phyloP scores from a whole-genome alignment of 225 moss, liverwort and hornwort species.

The Antitrichia curtipendula region DNA sequence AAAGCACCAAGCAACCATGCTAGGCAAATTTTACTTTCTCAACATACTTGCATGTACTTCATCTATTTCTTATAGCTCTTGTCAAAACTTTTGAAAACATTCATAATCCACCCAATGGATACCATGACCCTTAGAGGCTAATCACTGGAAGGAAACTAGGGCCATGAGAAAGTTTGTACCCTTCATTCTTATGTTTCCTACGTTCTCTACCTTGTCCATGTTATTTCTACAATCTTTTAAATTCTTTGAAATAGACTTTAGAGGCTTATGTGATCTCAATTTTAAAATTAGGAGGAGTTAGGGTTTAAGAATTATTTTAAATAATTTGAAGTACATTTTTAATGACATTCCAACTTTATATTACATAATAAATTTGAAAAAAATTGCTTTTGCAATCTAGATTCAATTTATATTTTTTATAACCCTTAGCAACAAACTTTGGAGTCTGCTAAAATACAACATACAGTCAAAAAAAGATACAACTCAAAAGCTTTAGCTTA shows the following conservation, averaged over 20 bases:
- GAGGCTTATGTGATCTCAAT: not conserved
- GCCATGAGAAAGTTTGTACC: not conserved
- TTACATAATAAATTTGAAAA: not conserved
- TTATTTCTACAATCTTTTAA: no score
- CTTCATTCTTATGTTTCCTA: not conserved
- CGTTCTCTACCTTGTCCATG: accelerated
- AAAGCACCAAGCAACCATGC: not conserved
- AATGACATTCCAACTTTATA: no score
- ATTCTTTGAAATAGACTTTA: not conserved
- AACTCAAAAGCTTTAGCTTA: not conserved
- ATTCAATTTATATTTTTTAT: not conserved
- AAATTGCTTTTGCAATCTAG: not conserved
- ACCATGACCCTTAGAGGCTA: accelerated
- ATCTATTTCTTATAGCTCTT: not conserved
- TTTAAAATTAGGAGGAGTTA: no score
- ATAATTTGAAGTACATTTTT: not conserved
- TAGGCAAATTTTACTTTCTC: not conserved
- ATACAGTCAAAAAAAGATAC: not conserved
- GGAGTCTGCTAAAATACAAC: not conserved
- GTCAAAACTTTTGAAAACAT: not conserved
- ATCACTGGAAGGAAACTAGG: not conserved
- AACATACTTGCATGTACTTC: not conserved
- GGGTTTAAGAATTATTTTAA: no score
- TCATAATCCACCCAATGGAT: not conserved
- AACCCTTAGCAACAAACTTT: not conserved